Evolutionary conservation across 1,284 basidiomycete genomes (phyloP), one percentile per base, ranked within the genome.

Genomic region (Sutorius eximius): DNA sequence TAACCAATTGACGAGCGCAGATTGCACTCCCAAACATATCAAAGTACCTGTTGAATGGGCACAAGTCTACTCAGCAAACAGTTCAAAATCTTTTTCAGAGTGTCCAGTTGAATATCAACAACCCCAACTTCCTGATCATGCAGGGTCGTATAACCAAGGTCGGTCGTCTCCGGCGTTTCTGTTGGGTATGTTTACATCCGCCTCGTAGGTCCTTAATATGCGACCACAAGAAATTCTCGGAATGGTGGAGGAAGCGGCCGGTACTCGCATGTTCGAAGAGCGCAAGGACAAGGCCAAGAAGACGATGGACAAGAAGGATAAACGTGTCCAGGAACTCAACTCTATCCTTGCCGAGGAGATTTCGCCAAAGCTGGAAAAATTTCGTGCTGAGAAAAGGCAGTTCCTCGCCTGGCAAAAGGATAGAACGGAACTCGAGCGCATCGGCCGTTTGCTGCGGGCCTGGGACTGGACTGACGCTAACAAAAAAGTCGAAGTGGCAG

Each of bases 71-170:
- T 7, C 93, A 98, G 61, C 86, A 93, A 59, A 81, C 81, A 0
- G 86, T 99, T 2, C 96, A 98, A 66, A 93, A 89, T 47, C 81
- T 99, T 38, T 99, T 99, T 69, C 97, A 99, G 71, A 91, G 92
- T 37, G 95, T 99, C 0, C 95, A 98, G 73, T 85, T 99, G 64
- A 99, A 99, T 73, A 99, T 99, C 82, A 99, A 99, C 77, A 99
- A 98, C 72, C 97, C 97, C 45, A 99, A 99, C 71, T 99, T 99
- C 76, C 82, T 99, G 58, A 99, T 99, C 73, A 99, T 99, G 95
- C 97, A 99, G 75, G 97, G 97, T 45, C 86, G 89, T 46, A 95
- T 95, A 67, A 95, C 93, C 12, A 96, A 95, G 76, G 93, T 83
- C 40, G 40, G 62, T 53, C 24, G 66, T 59, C 11, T 40, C 45